Percentiles rank a stretch among this genome's conserved stretches.
phyloP scores from a whole-genome alignment of 805 yeast species.

The Priceomyces haplophilus region DNA sequence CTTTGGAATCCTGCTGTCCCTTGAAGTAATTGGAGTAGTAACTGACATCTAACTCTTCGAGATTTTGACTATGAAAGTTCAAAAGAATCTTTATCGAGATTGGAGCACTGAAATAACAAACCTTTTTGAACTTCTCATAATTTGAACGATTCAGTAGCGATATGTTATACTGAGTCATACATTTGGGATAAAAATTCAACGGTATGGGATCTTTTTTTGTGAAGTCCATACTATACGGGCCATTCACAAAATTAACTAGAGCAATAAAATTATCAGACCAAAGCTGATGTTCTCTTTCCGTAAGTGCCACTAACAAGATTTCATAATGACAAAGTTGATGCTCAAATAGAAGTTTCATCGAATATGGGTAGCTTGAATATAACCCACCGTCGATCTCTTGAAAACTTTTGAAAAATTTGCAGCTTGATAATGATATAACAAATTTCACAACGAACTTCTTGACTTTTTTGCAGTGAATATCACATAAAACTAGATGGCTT shows the following conservation, averaged over 20 bases:
- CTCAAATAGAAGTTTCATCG: constrained; percentile 49
- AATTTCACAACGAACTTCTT: constrained; percentile 36
- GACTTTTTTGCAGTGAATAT: constrained; percentile 11
- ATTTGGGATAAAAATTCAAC: constrained; percentile 14
- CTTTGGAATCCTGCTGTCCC: background rate
- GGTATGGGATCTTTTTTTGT: constrained; percentile 6
- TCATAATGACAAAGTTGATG: constrained; percentile 41
- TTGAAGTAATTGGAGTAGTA: constrained; percentile 2
- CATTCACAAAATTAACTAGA: constrained; percentile 25
- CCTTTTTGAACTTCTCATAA: constrained; percentile 3
- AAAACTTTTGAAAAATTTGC: constrained; percentile 20
- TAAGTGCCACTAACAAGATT: constrained; percentile 33
- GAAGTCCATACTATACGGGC: constrained; percentile 21
- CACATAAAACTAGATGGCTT: constrained; percentile 45
- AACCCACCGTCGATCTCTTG: constrained; percentile 27
- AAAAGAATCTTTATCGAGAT: constrained; percentile 6
- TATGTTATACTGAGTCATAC: constrained; percentile 18
- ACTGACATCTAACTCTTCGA: background rate
- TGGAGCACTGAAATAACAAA: constrained; percentile 15
- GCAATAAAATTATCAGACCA: constrained; percentile 39
- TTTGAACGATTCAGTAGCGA: background rate
- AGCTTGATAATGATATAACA: constrained; percentile 46
- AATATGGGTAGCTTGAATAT: constrained; percentile 26
- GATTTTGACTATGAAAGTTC: constrained; percentile 6
- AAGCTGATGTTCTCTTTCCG: constrained; percentile 28